A percentile compares a stretch with the other conserved stretches of the same genome.
phyloP scores from a whole-genome alignment of 1,284 basidiomycete genomes.

The Limonomyces culmigenus region DNA sequence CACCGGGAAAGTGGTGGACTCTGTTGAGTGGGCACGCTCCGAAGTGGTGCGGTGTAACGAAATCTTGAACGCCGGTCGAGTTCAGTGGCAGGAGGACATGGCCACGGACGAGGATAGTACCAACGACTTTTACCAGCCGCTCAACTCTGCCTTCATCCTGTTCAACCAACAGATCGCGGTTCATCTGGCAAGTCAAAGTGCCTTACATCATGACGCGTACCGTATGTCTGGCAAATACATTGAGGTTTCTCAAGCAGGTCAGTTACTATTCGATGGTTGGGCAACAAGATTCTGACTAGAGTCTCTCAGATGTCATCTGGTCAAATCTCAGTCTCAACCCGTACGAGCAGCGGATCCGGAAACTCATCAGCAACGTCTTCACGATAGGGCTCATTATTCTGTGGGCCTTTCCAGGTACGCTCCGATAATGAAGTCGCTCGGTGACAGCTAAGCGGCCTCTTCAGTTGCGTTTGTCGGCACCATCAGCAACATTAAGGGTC shows the following conservation, averaged over 20 bases:
- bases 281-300: too few relatives aligned
- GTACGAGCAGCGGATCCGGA: constrained; percentile 64
- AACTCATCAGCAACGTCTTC: constrained; percentile 37
- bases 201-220: constrained; percentile 61
- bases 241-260: constrained; percentile 62
- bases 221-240: constrained; percentile 53
- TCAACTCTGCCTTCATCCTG: constrained; percentile 81
- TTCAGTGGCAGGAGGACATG: constrained; percentile 15
- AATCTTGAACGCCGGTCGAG: constrained; percentile 32
- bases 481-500: constrained; percentile 65
- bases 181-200: constrained; percentile 60
- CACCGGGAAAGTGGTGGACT: constrained; percentile 74
- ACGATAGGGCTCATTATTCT: constrained; percentile 54
- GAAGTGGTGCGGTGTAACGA: constrained; percentile 41
- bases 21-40: constrained; percentile 77
- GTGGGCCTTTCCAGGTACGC: constrained; percentile 55
- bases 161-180: constrained; percentile 91
- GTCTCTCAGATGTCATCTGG: constrained; percentile 96
- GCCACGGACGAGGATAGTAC: constrained; percentile 9
- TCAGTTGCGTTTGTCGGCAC: constrained; percentile 74
- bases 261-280: too few relatives aligned
- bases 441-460: constrained; percentile 8
- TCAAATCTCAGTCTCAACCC: constrained; percentile 77
- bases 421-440: too few relatives aligned
- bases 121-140: constrained; percentile 40